Evolutionary conservation across 805 yeast species (phyloP), one percentile per base, ranked within the genome.

Genomic region (Wickerhamiella sergipiensis): DNA sequence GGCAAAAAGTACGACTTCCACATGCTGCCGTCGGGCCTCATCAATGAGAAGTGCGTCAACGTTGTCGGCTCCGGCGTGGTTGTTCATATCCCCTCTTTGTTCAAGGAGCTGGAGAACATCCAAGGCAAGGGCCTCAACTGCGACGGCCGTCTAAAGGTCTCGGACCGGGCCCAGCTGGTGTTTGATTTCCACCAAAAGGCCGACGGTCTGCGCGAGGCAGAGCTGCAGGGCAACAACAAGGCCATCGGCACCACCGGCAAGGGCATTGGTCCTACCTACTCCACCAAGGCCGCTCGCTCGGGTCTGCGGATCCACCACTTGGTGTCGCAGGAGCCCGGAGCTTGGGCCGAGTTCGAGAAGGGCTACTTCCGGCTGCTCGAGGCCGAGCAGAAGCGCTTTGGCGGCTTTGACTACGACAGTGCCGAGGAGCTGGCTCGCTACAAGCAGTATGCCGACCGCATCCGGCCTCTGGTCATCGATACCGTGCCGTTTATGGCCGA

Each of bases 121-220:
- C 90, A 84, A 65, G 71, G 72, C 58, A 88, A 90, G 70, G 97
- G 97, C 31, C 74, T 90, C 57, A 57, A 68, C 47, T 78, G 87
- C 64, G 67, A 77, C 53, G 85, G 77, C 63, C 77, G 97, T 58
- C 73, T 92, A 56, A 90, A 88, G 63, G 71, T 92, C 45, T 86
- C 96, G 22, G 85, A 94, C 45, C 81, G 98, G 69, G 95, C 97
- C 47, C 98, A 92, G 68, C 72, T 92, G 61, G 98, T 92, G 45
- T 92, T 92, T 66, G 97, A 90, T 69, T 89, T 92, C 81, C 98
- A 92, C 72, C 98, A 92, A 73, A 80, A 89, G 67, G 89, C 95
- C 48, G 98, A 92, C 67, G 92, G 88, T 63, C 76, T 92, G 62
- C 85, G 95, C 70, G 98, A 92, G 71, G 82, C 85, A 50, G 98